Percentiles rank a stretch among this genome's conserved stretches.
phyloP scores from a whole-genome alignment of 148 eudicot genomes.

The Amaranthus palmeri region DNA sequence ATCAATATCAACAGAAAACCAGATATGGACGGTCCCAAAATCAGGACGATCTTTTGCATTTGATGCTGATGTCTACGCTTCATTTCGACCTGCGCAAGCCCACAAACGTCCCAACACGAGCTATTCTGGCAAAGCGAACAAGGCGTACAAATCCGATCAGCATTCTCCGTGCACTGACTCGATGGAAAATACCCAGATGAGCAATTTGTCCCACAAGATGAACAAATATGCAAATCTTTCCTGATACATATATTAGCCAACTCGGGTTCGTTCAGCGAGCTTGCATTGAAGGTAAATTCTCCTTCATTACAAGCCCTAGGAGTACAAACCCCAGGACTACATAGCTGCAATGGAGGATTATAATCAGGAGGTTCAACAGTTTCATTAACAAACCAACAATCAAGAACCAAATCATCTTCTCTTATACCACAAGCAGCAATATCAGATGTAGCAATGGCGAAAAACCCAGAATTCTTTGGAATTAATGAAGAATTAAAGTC shows the following conservation, averaged over 20 bases:
- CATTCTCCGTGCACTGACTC: slow-evolving; percentile 52
- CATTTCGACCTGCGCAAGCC: slow-evolving; percentile 39
- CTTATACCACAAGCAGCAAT: slow-evolving; percentile 67
- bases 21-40: slow-evolving; percentile 57
- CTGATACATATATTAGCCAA: slow-evolving; percentile 60
- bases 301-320: slow-evolving; percentile 45
- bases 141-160: slow-evolving; percentile 74
- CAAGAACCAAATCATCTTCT: slow-evolving; percentile 79
- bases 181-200: slow-evolving; percentile 69
- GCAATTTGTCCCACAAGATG: slow-evolving; percentile 72
- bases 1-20: slow-evolving; percentile 56
- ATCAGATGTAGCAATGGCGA: slow-evolving; percentile 63
- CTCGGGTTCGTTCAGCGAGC: slow-evolving; percentile 63
- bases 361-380: slow-evolving; percentile 25
- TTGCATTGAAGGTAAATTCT: slow-evolving; percentile 70
- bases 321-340: slow-evolving; percentile 82
- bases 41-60: slow-evolving; percentile 46
- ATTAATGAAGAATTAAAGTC: slow-evolving; percentile 53
- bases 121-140: slow-evolving; percentile 92
- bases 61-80: slow-evolving; percentile 40
- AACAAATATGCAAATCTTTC: slow-evolving; percentile 69
- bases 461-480: slow-evolving; percentile 70
- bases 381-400: slow-evolving; percentile 68
- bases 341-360: slow-evolving; percentile 86
- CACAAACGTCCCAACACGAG: slow-evolving; percentile 76